Evolutionary conservation across 2,329 filamentous ascomycete species (phyloP).

Genomic region (Monosporascus sp.): DNA sequence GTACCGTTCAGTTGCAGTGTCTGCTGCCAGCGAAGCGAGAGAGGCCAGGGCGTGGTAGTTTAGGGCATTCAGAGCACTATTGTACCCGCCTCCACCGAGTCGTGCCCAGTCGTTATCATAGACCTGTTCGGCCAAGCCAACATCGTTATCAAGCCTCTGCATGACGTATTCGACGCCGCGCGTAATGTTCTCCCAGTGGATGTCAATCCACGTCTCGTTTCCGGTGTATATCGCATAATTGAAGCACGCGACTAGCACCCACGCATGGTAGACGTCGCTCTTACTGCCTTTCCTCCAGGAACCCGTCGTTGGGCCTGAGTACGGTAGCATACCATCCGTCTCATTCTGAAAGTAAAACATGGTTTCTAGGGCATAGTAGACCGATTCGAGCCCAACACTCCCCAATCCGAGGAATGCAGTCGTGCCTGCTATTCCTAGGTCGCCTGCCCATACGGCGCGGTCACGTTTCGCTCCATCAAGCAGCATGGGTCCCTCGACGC

Average conservation of each 20-base stretch:
- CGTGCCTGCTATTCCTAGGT: conserved; percentile 50
- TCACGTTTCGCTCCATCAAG: conserved; percentile 52
- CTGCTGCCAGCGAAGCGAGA: conserved; percentile 13
- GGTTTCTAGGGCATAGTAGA: conserved; percentile 40
- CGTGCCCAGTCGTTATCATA: conserved; percentile 26
- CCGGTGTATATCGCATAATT: conserved; percentile 45
- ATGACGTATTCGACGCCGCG: conserved; percentile 22
- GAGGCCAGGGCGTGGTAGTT: conserved; percentile 24
- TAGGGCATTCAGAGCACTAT: conserved; percentile 27
- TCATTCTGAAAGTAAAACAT: conserved; percentile 34
- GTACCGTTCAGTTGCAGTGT: background rate
- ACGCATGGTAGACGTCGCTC: conserved; percentile 30
- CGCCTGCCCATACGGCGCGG: conserved; percentile 52
- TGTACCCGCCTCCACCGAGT: conserved; percentile 23
- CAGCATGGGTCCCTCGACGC: conserved; percentile 26
- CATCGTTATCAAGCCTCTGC: conserved; percentile 6
- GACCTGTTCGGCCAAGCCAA: conserved; percentile 12
- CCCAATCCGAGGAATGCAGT: conserved; percentile 44
- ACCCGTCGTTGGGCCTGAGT: conserved; percentile 17
- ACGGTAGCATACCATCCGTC: conserved; percentile 14
- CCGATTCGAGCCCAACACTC: conserved; percentile 37
- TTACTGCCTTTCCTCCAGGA: conserved; percentile 11
- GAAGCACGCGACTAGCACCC: conserved; percentile 46
- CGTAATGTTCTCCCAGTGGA: conserved; percentile 38
- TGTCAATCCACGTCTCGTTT: conserved; percentile 34